Evolutionary conservation across 768 basidiomycete genomes (phyloP).

Genomic region (Macrolepiota dolichaula): DNA sequence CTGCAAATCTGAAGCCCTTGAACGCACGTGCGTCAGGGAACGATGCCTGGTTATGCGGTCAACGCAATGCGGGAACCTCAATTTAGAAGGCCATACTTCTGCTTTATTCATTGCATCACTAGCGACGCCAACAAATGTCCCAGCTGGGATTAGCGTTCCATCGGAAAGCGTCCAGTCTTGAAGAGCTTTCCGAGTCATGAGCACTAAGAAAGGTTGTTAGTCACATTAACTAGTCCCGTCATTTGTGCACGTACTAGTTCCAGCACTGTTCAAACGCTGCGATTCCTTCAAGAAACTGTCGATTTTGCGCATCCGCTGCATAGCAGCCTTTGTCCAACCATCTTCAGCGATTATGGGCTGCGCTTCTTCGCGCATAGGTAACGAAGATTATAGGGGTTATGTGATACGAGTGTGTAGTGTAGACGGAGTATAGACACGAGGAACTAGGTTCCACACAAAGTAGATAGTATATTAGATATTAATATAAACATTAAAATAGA

Average conservation of each 20-base stretch:
- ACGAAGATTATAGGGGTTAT: no score
- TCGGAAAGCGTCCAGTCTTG: conserved; percentile 41
- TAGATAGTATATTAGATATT: no score
- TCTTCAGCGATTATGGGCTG: conserved; percentile 28
- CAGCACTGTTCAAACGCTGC: conserved; percentile 12
- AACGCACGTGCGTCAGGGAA: conserved; percentile 30
- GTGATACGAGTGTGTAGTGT: no score
- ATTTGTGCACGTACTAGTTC: conserved; percentile 18
- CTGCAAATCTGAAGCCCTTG: conserved; percentile 35
- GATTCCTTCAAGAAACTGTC: conserved; percentile 47
- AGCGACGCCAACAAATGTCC: conserved; percentile 24
- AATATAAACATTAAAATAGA: no score
- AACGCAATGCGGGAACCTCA: background rate
- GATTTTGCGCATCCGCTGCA: conserved; percentile 36
- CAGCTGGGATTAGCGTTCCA: conserved; percentile 24
- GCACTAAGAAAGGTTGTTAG: conserved; percentile 16
- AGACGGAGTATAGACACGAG: no score
- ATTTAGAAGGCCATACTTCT: conserved; percentile 14
- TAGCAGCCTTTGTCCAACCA: conserved; percentile 32
- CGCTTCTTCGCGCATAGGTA: conserved; percentile 42
- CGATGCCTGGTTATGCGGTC: background rate
- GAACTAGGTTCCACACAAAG: no score
- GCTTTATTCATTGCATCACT: conserved; percentile 26
- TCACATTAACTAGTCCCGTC: background rate
- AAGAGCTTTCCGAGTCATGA: conserved; percentile 30